Percentiles rank a stretch among this genome's conserved stretches.
phyloP scores from a whole-genome alignment of 805 yeast genomes.

The Blastobotrys robertii region DNA sequence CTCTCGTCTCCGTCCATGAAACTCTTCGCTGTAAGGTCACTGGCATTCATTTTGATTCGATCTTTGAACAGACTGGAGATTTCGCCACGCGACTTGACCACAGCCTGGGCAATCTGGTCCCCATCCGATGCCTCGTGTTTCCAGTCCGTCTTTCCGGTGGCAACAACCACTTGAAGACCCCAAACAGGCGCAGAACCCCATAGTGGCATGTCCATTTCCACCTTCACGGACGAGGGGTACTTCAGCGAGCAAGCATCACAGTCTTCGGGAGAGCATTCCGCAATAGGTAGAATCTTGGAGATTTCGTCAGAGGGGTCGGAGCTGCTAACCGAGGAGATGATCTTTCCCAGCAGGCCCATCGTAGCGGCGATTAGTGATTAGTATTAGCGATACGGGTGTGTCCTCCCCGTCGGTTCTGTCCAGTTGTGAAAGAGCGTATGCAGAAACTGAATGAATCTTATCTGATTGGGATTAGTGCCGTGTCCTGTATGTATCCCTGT shows the following conservation, averaged over 20 bases:
- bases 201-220: constrained; percentile 37
- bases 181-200: constrained; percentile 67
- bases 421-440: no score
- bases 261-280: constrained; percentile 39
- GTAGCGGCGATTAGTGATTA: no score
- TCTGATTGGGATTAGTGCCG: background rate
- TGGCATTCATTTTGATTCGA: constrained; percentile 1
- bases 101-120: constrained; percentile 13
- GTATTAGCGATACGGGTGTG: background rate
- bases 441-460: no score
- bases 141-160: constrained; percentile 87
- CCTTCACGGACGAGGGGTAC: constrained; percentile 42
- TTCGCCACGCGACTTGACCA: no score
- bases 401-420: background rate
- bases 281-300: constrained; percentile 32
- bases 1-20: constrained; percentile 21
- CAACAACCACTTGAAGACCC: constrained; percentile 63
- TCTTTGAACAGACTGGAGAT: background rate
- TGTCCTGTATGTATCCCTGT: background rate
- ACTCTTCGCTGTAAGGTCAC: background rate
- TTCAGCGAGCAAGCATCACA: constrained; percentile 47
- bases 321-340: constrained; percentile 3
- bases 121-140: constrained; percentile 55
- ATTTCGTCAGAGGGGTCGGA: constrained; percentile 24
- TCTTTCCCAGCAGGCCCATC: constrained; percentile 10